Base-by-base conservation (phyloP, 73 alveolate species). In the Uronychia setigera region DNA sequence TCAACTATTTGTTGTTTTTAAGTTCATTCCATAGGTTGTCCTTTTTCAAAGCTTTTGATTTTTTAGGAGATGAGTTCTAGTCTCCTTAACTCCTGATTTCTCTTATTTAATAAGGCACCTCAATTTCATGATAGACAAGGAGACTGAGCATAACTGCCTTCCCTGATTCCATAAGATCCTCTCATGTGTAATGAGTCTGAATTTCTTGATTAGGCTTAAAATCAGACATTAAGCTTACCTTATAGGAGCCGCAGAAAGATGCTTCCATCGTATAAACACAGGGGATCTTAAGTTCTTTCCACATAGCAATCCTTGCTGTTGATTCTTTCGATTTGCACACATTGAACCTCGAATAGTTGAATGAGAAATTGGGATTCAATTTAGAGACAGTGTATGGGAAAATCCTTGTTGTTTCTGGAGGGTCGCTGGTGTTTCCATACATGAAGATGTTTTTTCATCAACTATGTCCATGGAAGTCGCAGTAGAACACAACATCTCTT, bases 241-340 rank as follows among this genome's bases (percentile, higher is more conserved):
- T 57, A 82, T 94, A 92, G 77, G 85, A 84, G 19, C 99, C 99
- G 90, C 97, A 98, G 80, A 98, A 95, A 0, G 98, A 91, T 0
- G 98, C 89, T 92, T 98, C 99, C 92, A 98, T 93, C 27, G 99
- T 97, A 77, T 94, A 97, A 30, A 96, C 92, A 82, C 92, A 95
- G 33, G 97, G 93, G 33, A 94, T 91, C 79, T 93, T 96, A 26
- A 97, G 78, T 76, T 93, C 99, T 86, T 95, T 96, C 91, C 91
- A 98, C 88, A 98, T 74, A 25, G 99, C 98, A n/a, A 98, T 85
- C 92, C 99, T 91, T 28, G 98, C 98, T 59, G 99, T 98, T 29
- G 99, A 93, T 79, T 93, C 97, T 86, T 97, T 95, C 59, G 93
- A 91, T 84, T 90, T 92, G 29, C 94, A 91, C 82, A 95, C 93